Evolutionary conservation across 257 asterid species (phyloP), one percentile per base, ranked within the genome.

Genomic region (Nicotiana obtusifolia): DNA sequence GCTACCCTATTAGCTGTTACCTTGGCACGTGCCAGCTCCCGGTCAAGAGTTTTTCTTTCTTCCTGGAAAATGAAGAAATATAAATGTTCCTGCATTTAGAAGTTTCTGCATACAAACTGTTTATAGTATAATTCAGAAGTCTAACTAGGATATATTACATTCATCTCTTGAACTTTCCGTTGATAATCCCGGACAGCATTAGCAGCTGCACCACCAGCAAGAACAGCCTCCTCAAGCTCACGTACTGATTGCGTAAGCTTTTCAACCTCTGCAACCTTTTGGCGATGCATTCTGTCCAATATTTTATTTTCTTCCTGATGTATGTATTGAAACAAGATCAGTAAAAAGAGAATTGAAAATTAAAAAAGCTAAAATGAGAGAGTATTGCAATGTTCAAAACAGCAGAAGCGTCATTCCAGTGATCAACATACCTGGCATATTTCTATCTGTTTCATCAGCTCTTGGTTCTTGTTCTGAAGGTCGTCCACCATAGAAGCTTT

Each of bases 401-500:
- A 47, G 20, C 24, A 47, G 78, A 59, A 44, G 44, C 62, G 65
- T 9, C 57, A 79, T 66, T 54, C 57, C 59, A 16, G 65, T 30
- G 26, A 80, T 66, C 26, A 69, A 33, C 41, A 81, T 80, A 91
- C 99, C 97, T 93, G 98, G 88, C 99, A 93, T 78, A 95, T 95
- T 87, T 95, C 98, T 64, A 95, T 95, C 90, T 95, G 99, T 85
- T 93, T 95, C 97, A 92, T 92, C 90, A 95, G 85, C 85, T 95
- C 98, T 90, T 95, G 99, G 88, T 95, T 95, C 85, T 93, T 95
- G 86, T 95, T 95, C 85, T 93, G 99, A 78, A 95, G 98, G 87
- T 95, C 99, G 86, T 95, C 99, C 85, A 93, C 99, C 98, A 95
- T 89, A 85, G 99, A 93, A 82, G 99, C 99, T 88, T 95, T 95